Evolutionary conservation across 139 green algal genomes (phyloP), one percentile per base, ranked within the genome.

Genomic region (Chlorella sp.): DNA sequence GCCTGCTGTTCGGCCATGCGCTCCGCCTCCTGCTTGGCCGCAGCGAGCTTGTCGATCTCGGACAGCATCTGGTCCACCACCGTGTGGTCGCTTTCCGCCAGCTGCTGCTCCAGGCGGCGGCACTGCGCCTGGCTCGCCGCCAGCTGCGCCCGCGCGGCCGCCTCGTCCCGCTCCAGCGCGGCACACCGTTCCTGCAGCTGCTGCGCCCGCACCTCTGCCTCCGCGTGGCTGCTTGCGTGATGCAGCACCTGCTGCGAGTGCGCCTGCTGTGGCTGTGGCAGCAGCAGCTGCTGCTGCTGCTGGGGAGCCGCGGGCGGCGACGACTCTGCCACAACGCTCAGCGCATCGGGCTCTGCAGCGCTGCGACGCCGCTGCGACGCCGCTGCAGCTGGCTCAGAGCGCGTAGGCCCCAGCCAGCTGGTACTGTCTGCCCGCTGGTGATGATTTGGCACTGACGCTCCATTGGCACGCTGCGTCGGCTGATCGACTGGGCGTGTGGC

Each of bases 1-100:
- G 46, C 69, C 35, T 55, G 35, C 45, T 74, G 42, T n/a, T n/a
- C n/a, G n/a, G n/a, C n/a, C n/a, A n/a, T n/a, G n/a, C n/a, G n/a
- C 45, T 61, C 77, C 21, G 53, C 35, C 1, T 33, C 27, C 56
- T 72, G 45, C 72, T 78, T 78, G 19, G 43, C 46, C 0, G 60
- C 72, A n/a, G 72, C 72, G 35, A 78, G 46, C 8, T 61, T 45
- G 21, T 78, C 58, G 25, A 78, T 61, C 46, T 78, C 72, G 14
- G 45, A 8, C 14, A 71, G 72, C 72, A 78, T 78, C 61, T 78
- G 72, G 27, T 74, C 60, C 11, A 77, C 76, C 0, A 53, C 67
- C 3, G 66, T 41, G 17, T 69, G 48, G n/a, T 80, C 68, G 19
- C 38, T 42, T 9, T 27, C 35, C 15, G 59, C 74, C 56, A 77